These are phyloP conservation scores for Starmerella stellata DNA, from an alignment of 805 yeast genomes.

Conservation along the genomic window DNA sequence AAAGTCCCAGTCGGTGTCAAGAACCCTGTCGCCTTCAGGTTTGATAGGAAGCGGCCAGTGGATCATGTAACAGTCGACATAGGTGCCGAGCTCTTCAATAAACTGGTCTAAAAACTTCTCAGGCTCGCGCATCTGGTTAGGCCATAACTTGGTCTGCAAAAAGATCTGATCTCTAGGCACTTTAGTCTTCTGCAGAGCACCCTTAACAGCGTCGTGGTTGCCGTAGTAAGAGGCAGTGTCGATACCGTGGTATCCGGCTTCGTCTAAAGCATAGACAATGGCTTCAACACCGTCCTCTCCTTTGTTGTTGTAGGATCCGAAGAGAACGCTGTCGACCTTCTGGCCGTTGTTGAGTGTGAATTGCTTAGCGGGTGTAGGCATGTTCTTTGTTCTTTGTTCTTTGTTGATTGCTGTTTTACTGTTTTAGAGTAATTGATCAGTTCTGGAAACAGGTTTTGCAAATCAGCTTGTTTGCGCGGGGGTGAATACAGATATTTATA, in stretches of 20 bases:
- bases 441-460: too few relatives aligned
- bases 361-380: constrained; percentile 2
- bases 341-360: constrained; percentile 37
- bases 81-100: constrained; percentile 45
- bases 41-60: constrained; percentile 53
- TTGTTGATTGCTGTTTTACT: too few relatives aligned
- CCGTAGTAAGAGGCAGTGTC: constrained; percentile 57
- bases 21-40: constrained; percentile 9
- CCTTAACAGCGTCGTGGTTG: constrained; percentile 50
- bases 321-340: constrained; percentile 46
- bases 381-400: too few relatives aligned
- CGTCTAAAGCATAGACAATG: constrained; percentile 36
- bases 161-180: constrained; percentile 47
- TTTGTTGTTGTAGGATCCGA: constrained; percentile 56
- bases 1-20: constrained; percentile 27
- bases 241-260: constrained; percentile 53
- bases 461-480: too few relatives aligned
- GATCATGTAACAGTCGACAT: constrained; percentile 59
- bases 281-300: constrained; percentile 38
- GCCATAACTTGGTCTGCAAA: constrained; percentile 47
- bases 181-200: constrained; percentile 22
- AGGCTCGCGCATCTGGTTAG: constrained; percentile 27
- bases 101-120: constrained; percentile 39
- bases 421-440: too few relatives aligned
- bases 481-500: too few relatives aligned